Conservation (phyloP, 2,329 filamentous ascomycete genomes). For the Diaporthe amygdali region DNA sequence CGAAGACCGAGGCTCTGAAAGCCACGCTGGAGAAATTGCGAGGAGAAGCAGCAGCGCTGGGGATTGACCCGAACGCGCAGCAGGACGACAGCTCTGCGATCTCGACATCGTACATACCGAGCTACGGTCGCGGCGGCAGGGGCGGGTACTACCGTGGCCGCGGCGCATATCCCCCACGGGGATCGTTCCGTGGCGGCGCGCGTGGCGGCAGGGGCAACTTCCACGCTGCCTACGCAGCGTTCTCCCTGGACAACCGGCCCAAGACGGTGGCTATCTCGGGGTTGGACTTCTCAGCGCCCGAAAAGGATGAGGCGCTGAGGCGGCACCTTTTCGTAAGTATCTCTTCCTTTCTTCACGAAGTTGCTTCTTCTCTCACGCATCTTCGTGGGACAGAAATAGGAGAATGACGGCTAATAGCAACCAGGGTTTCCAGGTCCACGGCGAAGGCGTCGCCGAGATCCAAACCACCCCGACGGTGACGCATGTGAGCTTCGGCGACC, state of each 20-base stretch:
- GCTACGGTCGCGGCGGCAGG: slow-evolving; percentile 38
- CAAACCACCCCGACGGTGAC: slow-evolving; percentile 52
- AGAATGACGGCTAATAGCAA: slow-evolving; percentile 31
- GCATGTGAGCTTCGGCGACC: slow-evolving; percentile 68
- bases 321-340: slow-evolving; percentile 71
- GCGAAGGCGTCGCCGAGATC: slow-evolving; percentile 63
- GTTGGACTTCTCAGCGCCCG: slow-evolving; percentile 63
- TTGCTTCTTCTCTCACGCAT: not conserved
- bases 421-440: slow-evolving; percentile 53
- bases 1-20: slow-evolving; percentile 66
- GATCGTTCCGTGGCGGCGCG: slow-evolving; percentile 44
- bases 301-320: slow-evolving; percentile 71
- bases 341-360: slow-evolving; percentile 29
- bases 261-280: slow-evolving; percentile 70
- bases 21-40: slow-evolving; percentile 76
- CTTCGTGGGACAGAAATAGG: no score
- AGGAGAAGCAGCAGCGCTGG: slow-evolving; percentile 72
- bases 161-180: slow-evolving; percentile 33
- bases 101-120: slow-evolving; percentile 35
- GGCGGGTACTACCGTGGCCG: slow-evolving; percentile 22
- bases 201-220: slow-evolving; percentile 51
- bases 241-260: slow-evolving; percentile 78
- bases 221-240: slow-evolving; percentile 63
- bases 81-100: slow-evolving; percentile 47
- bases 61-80: slow-evolving; percentile 64